Evolutionary conservation across 345 rosid species (phyloP).

Genomic region (Bruguiera gymnorhiza): DNA sequence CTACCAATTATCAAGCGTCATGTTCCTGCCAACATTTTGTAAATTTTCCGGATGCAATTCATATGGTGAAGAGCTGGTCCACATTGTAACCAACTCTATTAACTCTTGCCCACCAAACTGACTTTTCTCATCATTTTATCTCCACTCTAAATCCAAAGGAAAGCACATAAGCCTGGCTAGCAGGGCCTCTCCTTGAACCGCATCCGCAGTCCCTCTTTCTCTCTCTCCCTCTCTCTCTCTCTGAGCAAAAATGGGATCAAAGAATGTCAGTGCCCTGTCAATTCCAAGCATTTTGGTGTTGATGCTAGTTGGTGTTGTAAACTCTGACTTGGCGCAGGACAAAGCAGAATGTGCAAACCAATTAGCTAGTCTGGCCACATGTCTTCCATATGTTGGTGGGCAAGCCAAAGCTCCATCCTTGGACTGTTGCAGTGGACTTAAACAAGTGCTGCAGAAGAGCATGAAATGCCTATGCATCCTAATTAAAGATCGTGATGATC

Average conservation of each 20-base stretch:
- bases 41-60: too few relatives aligned
- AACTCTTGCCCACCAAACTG: not conserved
- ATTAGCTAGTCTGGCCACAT: slow-evolving; percentile 47
- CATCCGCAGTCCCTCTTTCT: not conserved
- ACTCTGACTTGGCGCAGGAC: slow-evolving; percentile 53
- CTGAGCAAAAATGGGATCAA: slow-evolving; percentile 14
- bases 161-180: too few relatives aligned
- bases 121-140: not conserved
- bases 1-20: too few relatives aligned
- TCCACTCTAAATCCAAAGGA: not conserved
- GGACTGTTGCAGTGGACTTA: slow-evolving; percentile 70
- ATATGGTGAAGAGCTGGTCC: not conserved
- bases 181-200: too few relatives aligned
- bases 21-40: too few relatives aligned
- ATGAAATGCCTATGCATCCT: slow-evolving; percentile 64
- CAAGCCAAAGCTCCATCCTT: slow-evolving; percentile 50
- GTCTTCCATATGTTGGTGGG: slow-evolving; percentile 69
- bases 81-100: not conserved
- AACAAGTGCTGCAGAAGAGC: slow-evolving; percentile 54
- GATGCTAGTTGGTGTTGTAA: slow-evolving; percentile 33
- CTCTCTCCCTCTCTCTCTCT: not conserved
- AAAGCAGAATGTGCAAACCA: slow-evolving; percentile 57
- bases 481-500: slow-evolving; percentile 64
- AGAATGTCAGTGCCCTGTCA: not conserved
- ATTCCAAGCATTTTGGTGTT: slow-evolving; percentile 8